A percentile compares a stretch with the other conserved stretches of the same genome.
These are phyloP conservation scores for Krasilnikovozyma curviuscula DNA, from an alignment of 768 basidiomycete species.

Conservation along the genomic window DNA sequence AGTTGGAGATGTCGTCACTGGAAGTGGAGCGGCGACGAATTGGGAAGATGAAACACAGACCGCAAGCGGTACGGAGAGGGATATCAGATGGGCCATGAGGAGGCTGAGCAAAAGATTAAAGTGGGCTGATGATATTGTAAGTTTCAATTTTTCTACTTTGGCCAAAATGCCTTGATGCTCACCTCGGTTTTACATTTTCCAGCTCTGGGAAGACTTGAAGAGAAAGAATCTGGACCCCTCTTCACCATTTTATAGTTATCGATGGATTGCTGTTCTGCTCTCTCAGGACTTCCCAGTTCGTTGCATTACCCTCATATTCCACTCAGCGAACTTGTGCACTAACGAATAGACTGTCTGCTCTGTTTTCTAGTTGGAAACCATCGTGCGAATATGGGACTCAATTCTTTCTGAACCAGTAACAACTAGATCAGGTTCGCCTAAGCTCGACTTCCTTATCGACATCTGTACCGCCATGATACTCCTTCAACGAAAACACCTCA, in stretches of 20 bases:
- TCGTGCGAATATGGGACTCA: conserved; percentile 20
- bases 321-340: no score
- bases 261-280: conserved; percentile 19
- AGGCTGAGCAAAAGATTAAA: conserved; percentile 14
- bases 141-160: no score
- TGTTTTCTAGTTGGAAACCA: neutral
- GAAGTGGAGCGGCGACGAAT: neutral
- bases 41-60: conserved; percentile 1
- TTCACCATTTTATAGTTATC: conserved; percentile 16
- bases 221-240: conserved; percentile 17
- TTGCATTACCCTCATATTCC: conserved; percentile 2
- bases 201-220: conserved; percentile 15
- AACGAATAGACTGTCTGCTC: no score
- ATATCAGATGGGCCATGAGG: conserved; percentile 7
- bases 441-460: conserved; percentile 20
- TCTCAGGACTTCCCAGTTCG: conserved; percentile 13
- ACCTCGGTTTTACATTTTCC: neutral
- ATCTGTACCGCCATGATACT: conserved; percentile 21
- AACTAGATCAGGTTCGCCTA: conserved; percentile 10
- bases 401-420: conserved; percentile 17
- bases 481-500: conserved; percentile 4
- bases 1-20: conserved; percentile 12
- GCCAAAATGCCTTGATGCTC: no score
- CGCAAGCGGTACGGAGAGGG: neutral
- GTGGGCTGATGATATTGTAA: conserved; percentile 18